Evolutionary conservation across 2,329 filamentous ascomycete genomes (phyloP).

Genomic region (Paraphaeosphaeria sporulosa): DNA sequence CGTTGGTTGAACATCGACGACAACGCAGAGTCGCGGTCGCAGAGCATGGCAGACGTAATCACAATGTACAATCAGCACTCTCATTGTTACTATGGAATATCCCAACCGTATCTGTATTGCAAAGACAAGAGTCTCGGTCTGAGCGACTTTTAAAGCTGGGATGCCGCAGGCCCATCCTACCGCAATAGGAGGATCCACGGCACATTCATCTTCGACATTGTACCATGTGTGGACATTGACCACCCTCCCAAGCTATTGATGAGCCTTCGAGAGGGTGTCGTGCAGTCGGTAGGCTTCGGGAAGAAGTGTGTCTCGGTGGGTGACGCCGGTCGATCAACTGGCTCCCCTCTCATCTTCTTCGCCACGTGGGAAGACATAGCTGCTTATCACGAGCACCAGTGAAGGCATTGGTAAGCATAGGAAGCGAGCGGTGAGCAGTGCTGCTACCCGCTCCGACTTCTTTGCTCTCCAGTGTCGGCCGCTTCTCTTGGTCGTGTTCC

Average conservation of each 20-base stretch:
- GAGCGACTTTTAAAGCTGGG: constrained; percentile 43
- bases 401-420: no score
- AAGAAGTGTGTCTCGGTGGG: no score
- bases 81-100: constrained; percentile 23
- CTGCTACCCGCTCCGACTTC: no score
- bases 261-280: constrained; percentile 27
- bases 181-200: constrained; percentile 28
- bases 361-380: no score
- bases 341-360: no score
- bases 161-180: constrained; percentile 28
- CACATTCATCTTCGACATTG: constrained; percentile 35
- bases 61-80: not conserved
- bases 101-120: constrained; percentile 48
- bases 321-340: no score
- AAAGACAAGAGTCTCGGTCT: constrained; percentile 43
- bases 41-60: not conserved
- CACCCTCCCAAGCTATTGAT: constrained; percentile 31
- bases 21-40: not conserved
- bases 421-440: no score
- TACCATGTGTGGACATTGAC: constrained; percentile 18
- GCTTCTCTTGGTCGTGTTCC: no score
- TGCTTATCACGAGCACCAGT: no score
- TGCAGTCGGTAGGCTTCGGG: constrained; percentile 5
- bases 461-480: no score
- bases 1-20: no score